Base-by-base conservation (phyloP, 2,329 filamentous ascomycete species). In the Tolypocladium inflatum region DNA sequence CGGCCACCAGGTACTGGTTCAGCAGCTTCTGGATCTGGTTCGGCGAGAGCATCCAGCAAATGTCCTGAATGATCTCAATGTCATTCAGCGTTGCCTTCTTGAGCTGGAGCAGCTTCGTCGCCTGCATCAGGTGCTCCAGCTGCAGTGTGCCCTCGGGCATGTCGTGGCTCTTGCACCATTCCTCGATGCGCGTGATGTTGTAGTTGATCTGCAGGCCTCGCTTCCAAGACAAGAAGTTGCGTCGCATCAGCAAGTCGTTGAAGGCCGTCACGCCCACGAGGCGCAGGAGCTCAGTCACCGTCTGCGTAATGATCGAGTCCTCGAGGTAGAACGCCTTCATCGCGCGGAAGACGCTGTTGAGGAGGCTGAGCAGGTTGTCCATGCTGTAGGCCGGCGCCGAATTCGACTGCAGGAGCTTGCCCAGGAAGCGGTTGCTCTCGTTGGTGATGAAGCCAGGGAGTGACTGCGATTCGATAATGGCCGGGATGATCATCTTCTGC, bases 101-200 rank as follows among this genome's bases (percentile, higher is more conserved):
- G 63, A 99, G 81, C 74, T 99, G 94, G 63, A 99, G 81, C 63
- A 99, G 86, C 78, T 99, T 99, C 23, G 94, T 99, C 56, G 94
- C 94, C 90, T 97, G 93, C 94, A 99, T 99, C 66, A 99, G 78
- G 79, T 99, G 94, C 79, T 99, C 94, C 58, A 99, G 83, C 77
- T 97, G 93, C 56, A 99, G 82, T 37, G 93, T 99, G 57, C 94
- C 94, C 75, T 99, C 93, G 1, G 94, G 94, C 93, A 99, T 97
- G 67, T 97, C 94, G 73, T 99, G 95, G 70, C 92, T 96, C 85
- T 99, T 99, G 78, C 94, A 99, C 94, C 94, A 99, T 76, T 99
- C 94, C 74, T 99, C 94, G 63, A 99, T 99, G 59, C 94, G 86
- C 30, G 94, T 99, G 73, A 99, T 99, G 78, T 99, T 99, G 81